phyloP scores from a whole-genome alignment of 768 basidiomycete species.

The Lentinula edodes region DNA sequence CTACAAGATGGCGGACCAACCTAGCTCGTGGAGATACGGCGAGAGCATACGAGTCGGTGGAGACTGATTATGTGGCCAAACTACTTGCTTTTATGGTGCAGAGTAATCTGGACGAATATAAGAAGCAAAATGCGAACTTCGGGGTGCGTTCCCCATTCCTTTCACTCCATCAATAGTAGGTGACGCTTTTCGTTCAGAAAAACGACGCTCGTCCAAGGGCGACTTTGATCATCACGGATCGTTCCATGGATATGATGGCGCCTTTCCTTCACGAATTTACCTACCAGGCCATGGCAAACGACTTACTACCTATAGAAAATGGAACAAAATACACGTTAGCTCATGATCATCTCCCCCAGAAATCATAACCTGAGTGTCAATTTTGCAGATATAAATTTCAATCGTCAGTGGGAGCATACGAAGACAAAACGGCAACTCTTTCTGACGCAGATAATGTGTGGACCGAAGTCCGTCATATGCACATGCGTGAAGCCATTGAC shows the following conservation, averaged over 20 bases:
- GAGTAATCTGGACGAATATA: slow-evolving; percentile 78
- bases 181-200: slow-evolving; percentile 34
- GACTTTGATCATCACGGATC: slow-evolving; percentile 88
- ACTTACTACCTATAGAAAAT: slow-evolving; percentile 83
- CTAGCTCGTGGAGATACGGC: slow-evolving; percentile 70
- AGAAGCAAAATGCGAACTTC: slow-evolving; percentile 80
- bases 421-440: slow-evolving; percentile 85
- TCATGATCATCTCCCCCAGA: not conserved
- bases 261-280: slow-evolving; percentile 97
- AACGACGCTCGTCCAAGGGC: slow-evolving; percentile 63
- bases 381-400: slow-evolving; percentile 82
- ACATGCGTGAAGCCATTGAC: slow-evolving; percentile 98
- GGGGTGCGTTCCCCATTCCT: slow-evolving; percentile 49
- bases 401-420: slow-evolving; percentile 76
- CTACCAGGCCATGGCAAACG: slow-evolving; percentile 98
- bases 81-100: slow-evolving; percentile 85
- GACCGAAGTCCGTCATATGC: slow-evolving; percentile 92
- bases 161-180: not conserved
- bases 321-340: slow-evolving; percentile 84
- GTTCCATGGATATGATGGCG: slow-evolving; percentile 90
- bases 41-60: slow-evolving; percentile 62
- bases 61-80: slow-evolving; percentile 74
- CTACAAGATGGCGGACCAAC: slow-evolving; percentile 74
- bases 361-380: not conserved
- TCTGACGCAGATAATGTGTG: slow-evolving; percentile 87